Percentiles rank a stretch among this genome's conserved stretches.
Evolutionary conservation across 441 rosid species (phyloP).

Genomic region (Cnidoscolus chayamansa): DNA sequence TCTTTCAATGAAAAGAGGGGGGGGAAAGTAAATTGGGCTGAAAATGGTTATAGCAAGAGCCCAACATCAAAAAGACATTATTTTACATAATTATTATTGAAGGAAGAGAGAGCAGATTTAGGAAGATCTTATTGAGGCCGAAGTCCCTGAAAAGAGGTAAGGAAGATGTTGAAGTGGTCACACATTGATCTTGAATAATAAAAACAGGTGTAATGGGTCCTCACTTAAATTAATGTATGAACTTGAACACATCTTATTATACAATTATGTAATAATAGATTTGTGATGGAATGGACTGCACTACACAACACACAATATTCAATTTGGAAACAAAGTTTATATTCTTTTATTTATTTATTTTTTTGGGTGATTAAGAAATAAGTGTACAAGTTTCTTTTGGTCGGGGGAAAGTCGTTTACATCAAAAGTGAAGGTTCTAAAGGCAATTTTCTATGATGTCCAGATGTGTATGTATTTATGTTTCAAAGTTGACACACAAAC

Average conservation of each 20-base stretch:
- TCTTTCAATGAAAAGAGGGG: no score
- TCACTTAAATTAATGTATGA: not conserved
- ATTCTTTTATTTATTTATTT: conserved; percentile 8
- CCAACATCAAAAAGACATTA: no score
- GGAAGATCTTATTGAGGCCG: not conserved
- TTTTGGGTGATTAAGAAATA: conserved; percentile 22
- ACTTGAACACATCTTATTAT: not conserved
- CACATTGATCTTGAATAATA: not conserved
- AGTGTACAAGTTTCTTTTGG: conserved; percentile 20
- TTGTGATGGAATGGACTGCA: conserved; percentile 30
- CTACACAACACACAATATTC: not conserved
- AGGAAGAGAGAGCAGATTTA: not conserved
- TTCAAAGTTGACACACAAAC: not conserved
- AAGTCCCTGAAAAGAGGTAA: not conserved
- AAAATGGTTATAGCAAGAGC: no score
- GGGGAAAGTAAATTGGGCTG: no score
- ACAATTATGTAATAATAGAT: not conserved
- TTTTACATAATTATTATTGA: not conserved
- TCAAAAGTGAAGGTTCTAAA: conserved; percentile 22
- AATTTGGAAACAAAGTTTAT: conserved; percentile 10
- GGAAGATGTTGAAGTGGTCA: not conserved
- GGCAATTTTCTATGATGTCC: conserved; percentile 10
- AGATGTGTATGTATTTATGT: not conserved
- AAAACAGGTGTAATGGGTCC: not conserved
- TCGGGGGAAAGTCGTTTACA: conserved; percentile 30